Base-by-base conservation (phyloP, 2,329 filamentous ascomycete species). In the Diplodia intermedia region DNA sequence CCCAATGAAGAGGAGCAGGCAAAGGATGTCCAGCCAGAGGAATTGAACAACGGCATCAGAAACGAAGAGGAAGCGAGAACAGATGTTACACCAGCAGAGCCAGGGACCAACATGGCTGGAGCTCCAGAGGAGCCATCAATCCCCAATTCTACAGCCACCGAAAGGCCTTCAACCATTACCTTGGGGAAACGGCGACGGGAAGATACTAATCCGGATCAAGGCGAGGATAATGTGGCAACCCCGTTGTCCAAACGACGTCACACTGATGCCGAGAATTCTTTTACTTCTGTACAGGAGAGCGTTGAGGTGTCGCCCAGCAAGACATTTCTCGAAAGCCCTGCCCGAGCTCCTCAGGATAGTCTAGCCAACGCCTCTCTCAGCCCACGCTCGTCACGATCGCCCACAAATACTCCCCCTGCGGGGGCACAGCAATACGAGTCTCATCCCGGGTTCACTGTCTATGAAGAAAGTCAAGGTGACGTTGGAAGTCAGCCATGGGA, bases 291-390 rank as follows among this genome's bases (percentile, higher is more conserved):
- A 7, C 65, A 67, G 18, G 65, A 61, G 20, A 67, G 65, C 33
- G 53, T 67, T 12, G 65, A 67, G 31, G 20, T 43, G 14, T 61
- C 65, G 15, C 55, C 65, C 1, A 40, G 40, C 4, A 66, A 52
- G 33, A 66, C 40, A 12, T 56, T 23, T 7, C 53, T 49, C 9
- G 8, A 47, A 26, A 57, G 65, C 5, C 56, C 57, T 4, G 38
- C 56, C 26, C 56, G 15, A 4, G 26, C 26, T 26, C 26, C 26
- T 26, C 26, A 26, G 4, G 20, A 9, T 6, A 7, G 8, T n/a
- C 23, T 33, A 5, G 31, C 40, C 23, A 23, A 33, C 40, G 20
- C 29, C 1, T 62, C 57, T 12, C 47, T 40, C 4, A 26, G 5
- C 18, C 40, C 23, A n/a, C 4, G 36, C 56, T 60, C 38, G 11